Base-by-base conservation (phyloP, 2,329 filamentous ascomycete genomes). In the Hypoxylon sp. region DNA sequence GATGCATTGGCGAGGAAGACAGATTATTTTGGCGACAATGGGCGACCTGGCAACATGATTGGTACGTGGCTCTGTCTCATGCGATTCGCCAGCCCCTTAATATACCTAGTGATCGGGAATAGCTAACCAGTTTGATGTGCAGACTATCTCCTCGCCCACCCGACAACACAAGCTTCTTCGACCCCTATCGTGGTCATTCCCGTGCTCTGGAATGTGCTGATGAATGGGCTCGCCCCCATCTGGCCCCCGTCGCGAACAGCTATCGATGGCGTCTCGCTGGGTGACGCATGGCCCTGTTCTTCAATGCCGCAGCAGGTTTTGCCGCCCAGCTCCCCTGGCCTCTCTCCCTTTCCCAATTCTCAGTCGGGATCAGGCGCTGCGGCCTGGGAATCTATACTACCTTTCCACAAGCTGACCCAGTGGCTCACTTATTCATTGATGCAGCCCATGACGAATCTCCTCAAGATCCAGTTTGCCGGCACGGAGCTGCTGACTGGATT, bases 341-440 rank as follows among this genome's bases (percentile, higher is more conserved):
- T 85, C 67, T 83, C 82, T 6, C 81, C 82, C 2, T 85, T 79
- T 85, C 90, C 72, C 35, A 78, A 79, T 48, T 75, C 76, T n/a
- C 58, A 62, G 32, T n/a, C 69, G 8, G 46, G 70, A 32, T 10
- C 72, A 13, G 51, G 58, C 24, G 51, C 65, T 62, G 79, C 69
- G 87, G 87, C 6, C 84, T 89, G 71, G 91, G 92, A 95, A 78
- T 91, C 86, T 73, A 95, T 97, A 74, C 88, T 95, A 10, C 94
- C 94, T 0, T 97, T 97, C 83, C 94, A 98, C 84, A 97, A 97
- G 81, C 87, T 97, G 37, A 97, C 94, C 0, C 94, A 97, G 80
- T 98, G 94, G 94, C 90, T 98, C 62, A 93, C 92, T 54, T 97
- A 97, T 81, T 97, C 93, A 2, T 87, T 98, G 62, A 97, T 97